Conservation (phyloP, 257 asterid genomes). For the Rhazya stricta region DNA sequence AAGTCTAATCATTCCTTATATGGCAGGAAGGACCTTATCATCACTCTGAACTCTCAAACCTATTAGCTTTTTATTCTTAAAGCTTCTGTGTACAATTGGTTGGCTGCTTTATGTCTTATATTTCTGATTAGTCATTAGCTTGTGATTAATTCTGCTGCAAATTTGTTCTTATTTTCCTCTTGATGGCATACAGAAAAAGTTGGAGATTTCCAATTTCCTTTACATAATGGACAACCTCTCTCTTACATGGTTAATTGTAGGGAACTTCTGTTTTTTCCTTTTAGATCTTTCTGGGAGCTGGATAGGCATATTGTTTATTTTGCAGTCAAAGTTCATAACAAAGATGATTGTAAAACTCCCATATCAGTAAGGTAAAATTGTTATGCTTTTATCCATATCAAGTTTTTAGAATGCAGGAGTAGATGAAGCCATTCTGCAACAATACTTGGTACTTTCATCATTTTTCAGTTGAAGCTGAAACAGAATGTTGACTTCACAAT, state of each 20-base stretch:
- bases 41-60: not conserved
- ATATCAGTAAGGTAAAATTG: not conserved
- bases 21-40: not conserved
- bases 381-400: not conserved
- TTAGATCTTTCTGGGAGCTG: not conserved
- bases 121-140: not conserved
- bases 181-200: not conserved
- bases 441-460: constrained; percentile 1
- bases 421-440: not conserved
- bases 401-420: not conserved
- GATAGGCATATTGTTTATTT: not conserved
- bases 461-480: not conserved
- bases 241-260: not conserved
- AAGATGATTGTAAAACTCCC: not conserved
- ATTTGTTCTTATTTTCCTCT: not conserved
- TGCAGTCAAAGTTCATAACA: not conserved
- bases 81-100: not conserved
- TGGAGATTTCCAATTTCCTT: not conserved
- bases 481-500: not conserved
- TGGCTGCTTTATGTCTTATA: too few relatives aligned
- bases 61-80: too few relatives aligned
- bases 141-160: not conserved
- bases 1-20: not conserved
- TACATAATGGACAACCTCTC: not conserved
- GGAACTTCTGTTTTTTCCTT: not conserved